Base-by-base conservation (phyloP, 2,329 filamentous ascomycete species). In the Colletotrichum caudatum region DNA sequence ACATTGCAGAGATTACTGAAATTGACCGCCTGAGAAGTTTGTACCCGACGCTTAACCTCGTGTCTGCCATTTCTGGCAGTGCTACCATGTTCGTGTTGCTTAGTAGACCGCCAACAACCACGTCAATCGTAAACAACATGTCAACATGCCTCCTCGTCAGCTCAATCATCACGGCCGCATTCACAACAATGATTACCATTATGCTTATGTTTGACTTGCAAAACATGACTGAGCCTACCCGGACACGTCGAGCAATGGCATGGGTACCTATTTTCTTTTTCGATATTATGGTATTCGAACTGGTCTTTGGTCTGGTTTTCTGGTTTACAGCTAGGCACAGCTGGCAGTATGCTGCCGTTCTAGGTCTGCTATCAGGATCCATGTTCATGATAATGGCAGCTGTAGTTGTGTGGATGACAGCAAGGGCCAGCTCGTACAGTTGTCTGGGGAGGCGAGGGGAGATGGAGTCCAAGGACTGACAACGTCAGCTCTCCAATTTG, bases 21-120 rank as follows among this genome's bases (percentile, higher is more conserved):
- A 39, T 9, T 58, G 37, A 37, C 20, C 54, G 35, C 26, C 54
- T 58, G 35, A 58, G 18, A 37, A 23, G 54, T 41, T 23, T 39
- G 37, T 58, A 58, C n/a, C 37, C 11, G 41, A 58, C 33, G 18
- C 4, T 58, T 12, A 41, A 16, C 29, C 33, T 56, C 11, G 12
- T n/a, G 26, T 39, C 54, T n/a, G 54, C 54, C n/a, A n/a, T 58
- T 41, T 58, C 37, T 58, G n/a, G 54, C 37, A 58, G 35, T 11
- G 23, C 54, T 58, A 26, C 54, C 16, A 39, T 41, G 14, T 14
- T 58, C 14, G 26, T 58, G 20, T 58, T 58, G 35, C n/a, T 39
- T 26, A 14, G 6, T 58, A 37, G n/a, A 58, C 26, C 37, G 23
- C 9, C n/a, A 39, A 58, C 54, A 58, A 58, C 54, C 54, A 5